Base-by-base conservation (phyloP, 495 filamentous ascomycete species). In the Podospora pseudopauciseta region DNA sequence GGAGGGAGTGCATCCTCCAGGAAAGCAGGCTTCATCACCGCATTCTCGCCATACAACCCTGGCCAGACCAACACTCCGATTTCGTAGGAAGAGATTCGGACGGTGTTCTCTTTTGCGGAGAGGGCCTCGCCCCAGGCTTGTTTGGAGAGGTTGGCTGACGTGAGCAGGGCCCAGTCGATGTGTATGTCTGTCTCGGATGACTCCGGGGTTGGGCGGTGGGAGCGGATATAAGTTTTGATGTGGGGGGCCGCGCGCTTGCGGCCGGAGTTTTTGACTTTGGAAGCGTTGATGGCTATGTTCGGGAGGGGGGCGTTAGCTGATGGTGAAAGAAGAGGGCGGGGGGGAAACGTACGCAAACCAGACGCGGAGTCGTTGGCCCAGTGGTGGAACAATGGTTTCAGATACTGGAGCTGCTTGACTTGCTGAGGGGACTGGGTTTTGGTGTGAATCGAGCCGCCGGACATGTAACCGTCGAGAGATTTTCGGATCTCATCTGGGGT, bases 161-260 rank as follows among this genome's bases (percentile, higher is more conserved):
- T 58, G 7, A 58, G 55, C 3, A 58, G 55, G 18, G 55, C 55
- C 55, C 55, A 58, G 55, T 58, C 55, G n/a, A 58, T 58, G 7
- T 58, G 16, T 4, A 20, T 58, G 55, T 58, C 18, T 9, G n/a
- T 23, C n/a, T 58, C 23, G n/a, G 20, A 5, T 11, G 39, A 49
- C 11, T 58, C 56, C 2, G 56, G 27, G 27, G 27, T 7, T 32
- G 61, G 30, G 11, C 28, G 34, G 32, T 28, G 34, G 32, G 89
- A 96, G 4, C 92, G 87, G 60, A 94, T 87, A 68, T 95, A 97
- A 0, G 93, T 96, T 76, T 97, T 97, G 70, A 96, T 91, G 73
- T 97, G 93, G 0, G 93, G 93, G 3, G 93, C 93, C 4, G 93
- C 93, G n/a, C 86, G 83, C n/a, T 86, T 82, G 58, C 93, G 83